Evolutionary conservation across 441 rosid genomes (phyloP), one percentile per base, ranked within the genome.

Genomic region (Gossypium gossypioides): DNA sequence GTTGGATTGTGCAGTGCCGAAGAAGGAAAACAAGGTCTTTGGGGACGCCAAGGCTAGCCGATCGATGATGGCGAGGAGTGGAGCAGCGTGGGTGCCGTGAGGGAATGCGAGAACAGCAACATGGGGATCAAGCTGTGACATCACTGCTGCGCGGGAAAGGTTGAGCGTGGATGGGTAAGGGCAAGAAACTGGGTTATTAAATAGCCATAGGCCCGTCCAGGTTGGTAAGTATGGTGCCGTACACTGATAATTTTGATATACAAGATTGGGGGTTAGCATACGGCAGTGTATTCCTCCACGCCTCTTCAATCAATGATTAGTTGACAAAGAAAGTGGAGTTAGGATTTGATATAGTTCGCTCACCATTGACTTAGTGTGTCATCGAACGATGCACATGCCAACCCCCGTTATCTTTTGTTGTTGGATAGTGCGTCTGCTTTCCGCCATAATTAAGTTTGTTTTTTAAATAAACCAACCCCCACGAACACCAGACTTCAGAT

Each of bases 31-130:
- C 62, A 74, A 24, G 4, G 83, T 70, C 57, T 73, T 61, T 0
- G 87, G 87, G 57, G 83, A 0, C 1, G 84, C 63, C 15, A 77
- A 1, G 67, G 87, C 87, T 4, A 88, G 84, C 69, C 74, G 79
- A 76, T 74, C 70, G 4, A 76, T 32, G 60, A 77, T 42, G 75
- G 83, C 6, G 51, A 86, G 83, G 76, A 88, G 82, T n/a, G 86
- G 76, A 62, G 83, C 76, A 0, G 86, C 83, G 69, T 86, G 87
- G 34, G 85, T 55, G 46, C 77, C 51, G 77, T 83, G 82, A 27
- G 90, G 87, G 78, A 88, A 88, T 55, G 86, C 83, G 19, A 86
- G 80, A 54, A 83, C 75, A 0, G 86, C 88, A 0, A 84, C 82
- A 74, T 86, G 91, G 42, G 54, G 0, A 0, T 52, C 5, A 2